Conservation (phyloP, 345 rosid genomes). For the Salix koriyanagi region DNA sequence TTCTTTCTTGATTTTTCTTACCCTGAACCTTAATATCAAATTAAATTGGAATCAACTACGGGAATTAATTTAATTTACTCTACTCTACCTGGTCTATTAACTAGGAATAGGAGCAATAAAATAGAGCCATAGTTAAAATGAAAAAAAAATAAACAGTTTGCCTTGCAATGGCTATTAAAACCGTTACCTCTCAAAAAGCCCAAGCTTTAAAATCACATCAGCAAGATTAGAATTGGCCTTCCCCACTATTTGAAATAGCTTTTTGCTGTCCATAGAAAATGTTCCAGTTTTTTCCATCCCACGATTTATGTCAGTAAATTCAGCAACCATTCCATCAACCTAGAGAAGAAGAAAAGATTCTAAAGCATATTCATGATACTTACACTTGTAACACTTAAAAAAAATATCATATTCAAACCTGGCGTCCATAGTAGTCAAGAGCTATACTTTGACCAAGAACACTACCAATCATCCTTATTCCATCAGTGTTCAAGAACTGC, state of each 20-base stretch:
- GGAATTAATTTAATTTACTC: neutral
- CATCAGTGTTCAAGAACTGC: conserved; percentile 82
- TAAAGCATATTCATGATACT: neutral
- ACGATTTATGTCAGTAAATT: conserved; percentile 92
- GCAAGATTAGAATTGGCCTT: conserved; percentile 92
- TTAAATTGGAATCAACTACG: neutral
- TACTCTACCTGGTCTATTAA: neutral
- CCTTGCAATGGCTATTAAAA: neutral
- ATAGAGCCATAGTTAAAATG: neutral
- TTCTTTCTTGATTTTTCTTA: neutral
- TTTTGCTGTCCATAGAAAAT: conserved; percentile 88
- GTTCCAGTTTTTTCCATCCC: conserved; percentile 96
- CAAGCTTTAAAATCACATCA: conserved; percentile 93
- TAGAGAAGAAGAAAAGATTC: conserved; percentile 24
- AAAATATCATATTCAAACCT: conserved; percentile 44
- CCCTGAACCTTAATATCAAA: neutral
- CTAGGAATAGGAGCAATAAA: neutral
- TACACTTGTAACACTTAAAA: neutral
- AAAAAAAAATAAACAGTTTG: neutral
- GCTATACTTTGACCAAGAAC: conserved; percentile 98
- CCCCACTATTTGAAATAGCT: conserved; percentile 92
- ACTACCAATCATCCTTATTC: conserved; percentile 87
- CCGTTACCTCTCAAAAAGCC: conserved; percentile 90
- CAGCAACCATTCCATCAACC: conserved; percentile 99
- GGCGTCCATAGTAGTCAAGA: conserved; percentile 92